These are phyloP conservation scores for Podochytrium sp. DNA, from an alignment of 192 early-diverging fungal species.

Conservation along the genomic window DNA sequence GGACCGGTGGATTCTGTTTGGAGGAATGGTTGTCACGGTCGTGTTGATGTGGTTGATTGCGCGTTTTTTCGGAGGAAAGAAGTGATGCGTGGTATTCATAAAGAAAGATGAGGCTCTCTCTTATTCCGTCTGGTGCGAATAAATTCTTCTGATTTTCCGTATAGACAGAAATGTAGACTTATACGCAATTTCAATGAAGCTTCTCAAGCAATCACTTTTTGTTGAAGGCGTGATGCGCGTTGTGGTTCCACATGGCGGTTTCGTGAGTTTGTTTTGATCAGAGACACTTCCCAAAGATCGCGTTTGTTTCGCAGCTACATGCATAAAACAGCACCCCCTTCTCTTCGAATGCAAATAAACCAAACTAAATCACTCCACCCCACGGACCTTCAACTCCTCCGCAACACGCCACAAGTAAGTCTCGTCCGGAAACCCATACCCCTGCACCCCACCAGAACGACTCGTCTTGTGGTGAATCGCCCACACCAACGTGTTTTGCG, in stretches of 20 bases:
- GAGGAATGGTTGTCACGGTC: conserved; percentile 44
- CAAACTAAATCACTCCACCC: conserved; percentile 12
- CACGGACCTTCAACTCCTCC: conserved; percentile 15
- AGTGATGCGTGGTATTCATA: background rate
- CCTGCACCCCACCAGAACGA: background rate
- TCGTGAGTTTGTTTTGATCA: too few relatives aligned
- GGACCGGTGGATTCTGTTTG: conserved; percentile 50
- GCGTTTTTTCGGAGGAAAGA: conserved; percentile 40
- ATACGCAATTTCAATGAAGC: too few relatives aligned
- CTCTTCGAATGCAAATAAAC: conserved; percentile 12
- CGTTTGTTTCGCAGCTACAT: too few relatives aligned
- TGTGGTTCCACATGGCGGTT: too few relatives aligned
- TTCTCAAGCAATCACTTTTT: too few relatives aligned
- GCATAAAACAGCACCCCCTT: too few relatives aligned
- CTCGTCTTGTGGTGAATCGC: conserved; percentile 17
- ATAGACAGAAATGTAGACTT: too few relatives aligned
- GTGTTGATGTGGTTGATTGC: conserved; percentile 54
- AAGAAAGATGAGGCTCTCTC: background rate
- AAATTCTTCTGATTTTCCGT: too few relatives aligned
- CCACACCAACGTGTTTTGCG: conserved; percentile 9
- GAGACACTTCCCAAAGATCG: too few relatives aligned
- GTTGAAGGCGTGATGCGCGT: too few relatives aligned
- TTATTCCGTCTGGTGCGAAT: too few relatives aligned
- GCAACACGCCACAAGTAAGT: conserved; percentile 14
- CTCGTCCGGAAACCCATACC: conserved; percentile 27